Percentiles rank a stretch among this genome's conserved stretches.
Evolutionary conservation across 75 land plant species (phyloP).

Genomic region (Cupressus sempervirens): DNA sequence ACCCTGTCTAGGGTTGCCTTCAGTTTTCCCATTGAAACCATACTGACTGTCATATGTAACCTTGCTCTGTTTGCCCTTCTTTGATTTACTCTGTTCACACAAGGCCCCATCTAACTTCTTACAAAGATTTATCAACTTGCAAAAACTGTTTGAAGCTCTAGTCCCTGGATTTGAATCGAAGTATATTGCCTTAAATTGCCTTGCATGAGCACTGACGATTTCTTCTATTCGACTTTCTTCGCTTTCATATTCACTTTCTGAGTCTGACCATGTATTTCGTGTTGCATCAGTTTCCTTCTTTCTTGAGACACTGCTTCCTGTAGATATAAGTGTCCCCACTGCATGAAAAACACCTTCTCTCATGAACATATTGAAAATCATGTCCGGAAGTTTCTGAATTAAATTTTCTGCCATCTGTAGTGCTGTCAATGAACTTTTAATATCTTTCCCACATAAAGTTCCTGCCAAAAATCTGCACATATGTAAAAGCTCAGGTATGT

Average conservation of each 20-base stretch:
- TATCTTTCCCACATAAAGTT: conserved; percentile 46
- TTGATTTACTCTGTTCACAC: neutral
- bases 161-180: conserved; percentile 19
- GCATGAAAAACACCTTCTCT: conserved; percentile 64
- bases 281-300: conserved; percentile 7
- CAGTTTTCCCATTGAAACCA: neutral
- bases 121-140: conserved; percentile 42
- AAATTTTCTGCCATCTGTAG: conserved; percentile 48
- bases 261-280: neutral
- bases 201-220: conserved; percentile 30
- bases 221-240: neutral
- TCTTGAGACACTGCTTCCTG: conserved; percentile 13
- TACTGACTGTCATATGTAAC: neutral
- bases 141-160: conserved; percentile 29
- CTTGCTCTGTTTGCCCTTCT: neutral
- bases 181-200: conserved; percentile 37
- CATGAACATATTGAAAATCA: conserved; percentile 35
- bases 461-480: conserved; percentile 53
- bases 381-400: conserved; percentile 49
- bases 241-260: neutral
- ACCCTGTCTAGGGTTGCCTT: neutral
- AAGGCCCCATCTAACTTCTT: conserved; percentile 22
- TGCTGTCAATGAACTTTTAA: conserved; percentile 32
- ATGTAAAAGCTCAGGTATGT: neutral
- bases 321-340: conserved; percentile 34